Conservation (phyloP, 768 basidiomycete species). For the Lactarius vividus region DNA sequence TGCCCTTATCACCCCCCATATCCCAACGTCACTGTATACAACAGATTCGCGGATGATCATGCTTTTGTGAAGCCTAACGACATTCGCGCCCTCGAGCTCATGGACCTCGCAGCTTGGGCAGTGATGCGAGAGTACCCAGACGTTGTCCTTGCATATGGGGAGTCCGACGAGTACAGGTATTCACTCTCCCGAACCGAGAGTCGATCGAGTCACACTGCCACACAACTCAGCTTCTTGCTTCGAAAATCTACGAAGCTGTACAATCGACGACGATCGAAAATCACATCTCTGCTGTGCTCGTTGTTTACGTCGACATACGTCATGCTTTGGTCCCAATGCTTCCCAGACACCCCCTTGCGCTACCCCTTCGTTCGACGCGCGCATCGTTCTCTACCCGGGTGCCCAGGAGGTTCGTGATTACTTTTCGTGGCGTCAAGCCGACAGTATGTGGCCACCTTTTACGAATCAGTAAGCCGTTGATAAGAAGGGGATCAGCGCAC, state of each 20-base stretch:
- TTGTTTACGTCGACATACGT: conserved; percentile 91
- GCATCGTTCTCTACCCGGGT: conserved; percentile 79
- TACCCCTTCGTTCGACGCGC: conserved; percentile 94
- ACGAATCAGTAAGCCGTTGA: background rate
- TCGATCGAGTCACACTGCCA: conserved; percentile 1
- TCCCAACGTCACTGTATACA: background rate
- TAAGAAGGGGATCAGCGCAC: conserved; percentile 59
- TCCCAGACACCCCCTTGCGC: conserved; percentile 65
- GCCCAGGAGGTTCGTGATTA: conserved; percentile 80
- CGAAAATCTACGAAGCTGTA: conserved; percentile 72
- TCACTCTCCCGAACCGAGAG: background rate
- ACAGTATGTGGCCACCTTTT: conserved; percentile 59
- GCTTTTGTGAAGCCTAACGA: conserved; percentile 91
- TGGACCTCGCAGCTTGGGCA: conserved; percentile 84
- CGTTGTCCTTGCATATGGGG: conserved; percentile 85
- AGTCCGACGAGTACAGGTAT: conserved; percentile 96
- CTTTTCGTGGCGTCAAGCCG: conserved; percentile 93
- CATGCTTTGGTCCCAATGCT: conserved; percentile 78
- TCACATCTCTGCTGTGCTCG: conserved; percentile 78
- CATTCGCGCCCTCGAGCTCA: conserved; percentile 75
- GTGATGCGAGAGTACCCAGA: conserved; percentile 84
- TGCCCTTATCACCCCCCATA: background rate
- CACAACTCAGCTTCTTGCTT: conserved; percentile 73
- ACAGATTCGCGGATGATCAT: conserved; percentile 83
- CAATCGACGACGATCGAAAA: conserved; percentile 84